These are phyloP conservation scores for Pseudopithomyces chartarum DNA, from an alignment of 2,329 filamentous ascomycete species.

Conservation along the genomic window DNA sequence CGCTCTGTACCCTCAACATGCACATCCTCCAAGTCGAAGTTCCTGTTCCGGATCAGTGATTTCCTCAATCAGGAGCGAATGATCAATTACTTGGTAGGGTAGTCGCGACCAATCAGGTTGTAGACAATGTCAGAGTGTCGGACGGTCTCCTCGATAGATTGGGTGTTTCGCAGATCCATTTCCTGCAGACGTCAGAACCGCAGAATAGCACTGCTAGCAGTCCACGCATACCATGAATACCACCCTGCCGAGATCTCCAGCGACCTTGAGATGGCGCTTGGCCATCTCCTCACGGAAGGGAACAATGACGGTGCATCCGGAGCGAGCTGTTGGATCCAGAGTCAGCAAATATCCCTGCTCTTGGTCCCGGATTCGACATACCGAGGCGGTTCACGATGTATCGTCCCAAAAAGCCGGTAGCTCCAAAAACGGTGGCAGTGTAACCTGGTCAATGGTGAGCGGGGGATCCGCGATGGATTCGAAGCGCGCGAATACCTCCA, in stretches of 20 bases:
- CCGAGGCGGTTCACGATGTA: constrained; percentile 97
- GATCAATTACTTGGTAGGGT: constrained; percentile 84
- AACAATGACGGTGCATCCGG: constrained; percentile 92
- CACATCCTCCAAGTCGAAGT: constrained; percentile 91
- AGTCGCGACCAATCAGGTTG: constrained; percentile 92
- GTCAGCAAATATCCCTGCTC: constrained; percentile 20
- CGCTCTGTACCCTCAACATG: constrained; percentile 91
- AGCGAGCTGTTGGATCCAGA: constrained; percentile 65
- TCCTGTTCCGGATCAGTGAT: constrained; percentile 57
- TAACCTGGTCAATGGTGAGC: constrained; percentile 67
- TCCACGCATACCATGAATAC: constrained; percentile 72
- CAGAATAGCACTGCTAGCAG: background rate
- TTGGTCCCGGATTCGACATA: constrained; percentile 44
- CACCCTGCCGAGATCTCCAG: constrained; percentile 91
- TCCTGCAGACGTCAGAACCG: constrained; percentile 61
- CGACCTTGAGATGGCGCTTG: constrained; percentile 93
- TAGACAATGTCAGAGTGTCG: constrained; percentile 97
- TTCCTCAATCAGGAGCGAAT: background rate
- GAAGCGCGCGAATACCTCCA: constrained; percentile 66
- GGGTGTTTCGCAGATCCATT: constrained; percentile 91
- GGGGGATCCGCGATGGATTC: constrained; percentile 13
- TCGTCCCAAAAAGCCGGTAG: constrained; percentile 90
- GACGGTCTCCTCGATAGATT: constrained; percentile 94
- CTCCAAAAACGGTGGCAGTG: constrained; percentile 96
- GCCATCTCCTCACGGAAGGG: constrained; percentile 97